These are phyloP conservation scores for Trifolium pratense DNA, from an alignment of 306 rosid genomes.

Conservation along the genomic window DNA sequence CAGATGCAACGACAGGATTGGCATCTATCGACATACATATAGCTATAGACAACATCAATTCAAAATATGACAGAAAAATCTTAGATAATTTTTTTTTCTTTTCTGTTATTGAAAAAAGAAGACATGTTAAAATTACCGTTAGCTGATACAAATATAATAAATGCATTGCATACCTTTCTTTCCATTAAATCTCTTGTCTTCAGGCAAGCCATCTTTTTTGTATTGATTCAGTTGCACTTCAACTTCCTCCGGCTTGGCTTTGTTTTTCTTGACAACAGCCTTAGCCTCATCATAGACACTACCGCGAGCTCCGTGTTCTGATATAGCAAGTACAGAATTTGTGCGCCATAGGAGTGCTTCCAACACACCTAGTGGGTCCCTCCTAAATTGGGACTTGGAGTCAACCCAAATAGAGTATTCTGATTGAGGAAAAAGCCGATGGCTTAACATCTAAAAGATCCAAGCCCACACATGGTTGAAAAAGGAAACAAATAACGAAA, in stretches of 20 bases:
- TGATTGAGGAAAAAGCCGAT: conserved; percentile 90
- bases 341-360: conserved; percentile 93
- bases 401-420: conserved; percentile 98
- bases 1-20: conserved; percentile 14
- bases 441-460: conserved; percentile 81
- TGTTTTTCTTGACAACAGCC: conserved; percentile 94
- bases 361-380: conserved; percentile 92
- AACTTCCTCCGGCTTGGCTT: conserved; percentile 96
- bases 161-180: conserved; percentile 68
- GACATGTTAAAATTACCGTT: conserved; percentile 1
- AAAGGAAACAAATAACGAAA: conserved; percentile 23
- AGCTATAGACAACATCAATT: conserved; percentile 2
- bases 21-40: conserved; percentile 7
- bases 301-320: conserved; percentile 98
- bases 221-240: conserved; percentile 83
- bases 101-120: too few relatives aligned
- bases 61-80: conserved; percentile 16
- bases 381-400: conserved; percentile 94
- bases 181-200: conserved; percentile 82
- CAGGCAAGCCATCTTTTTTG: conserved; percentile 79
- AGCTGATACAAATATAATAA: conserved; percentile 16
- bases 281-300: conserved; percentile 92
- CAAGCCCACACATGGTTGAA: conserved; percentile 33
- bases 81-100: neutral
- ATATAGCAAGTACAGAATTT: conserved; percentile 77